Evolutionary conservation across 23 red algal species (phyloP).

Genomic region (Gracilaria domingensis): DNA sequence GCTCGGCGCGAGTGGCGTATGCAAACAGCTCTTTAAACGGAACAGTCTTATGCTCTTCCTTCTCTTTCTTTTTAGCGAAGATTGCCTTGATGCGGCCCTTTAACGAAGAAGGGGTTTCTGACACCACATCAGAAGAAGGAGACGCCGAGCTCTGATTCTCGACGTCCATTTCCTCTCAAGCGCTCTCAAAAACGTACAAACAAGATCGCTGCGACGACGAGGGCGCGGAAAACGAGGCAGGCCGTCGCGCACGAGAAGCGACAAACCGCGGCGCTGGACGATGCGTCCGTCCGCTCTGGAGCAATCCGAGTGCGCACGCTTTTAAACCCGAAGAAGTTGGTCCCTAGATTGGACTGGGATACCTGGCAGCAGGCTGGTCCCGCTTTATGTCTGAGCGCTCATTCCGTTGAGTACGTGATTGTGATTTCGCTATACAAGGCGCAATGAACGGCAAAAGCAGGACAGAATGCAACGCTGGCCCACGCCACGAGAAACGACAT

Average conservation of each 20-base stretch:
- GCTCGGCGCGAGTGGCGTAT: constrained; percentile 52
- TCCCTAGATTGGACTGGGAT: too few relatives aligned
- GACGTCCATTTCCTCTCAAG: not conserved
- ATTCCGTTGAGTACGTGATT: not conserved
- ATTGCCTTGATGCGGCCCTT: constrained; percentile 6
- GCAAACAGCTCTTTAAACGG: constrained; percentile 65
- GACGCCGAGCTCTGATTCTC: not conserved
- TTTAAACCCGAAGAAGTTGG: too few relatives aligned
- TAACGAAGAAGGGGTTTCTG: not conserved
- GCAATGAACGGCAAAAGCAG: not conserved
- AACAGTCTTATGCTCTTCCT: constrained; percentile 42
- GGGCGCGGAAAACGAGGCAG: not conserved
- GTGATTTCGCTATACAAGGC: not conserved
- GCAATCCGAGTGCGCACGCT: too few relatives aligned
- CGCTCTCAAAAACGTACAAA: not conserved
- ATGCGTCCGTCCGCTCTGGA: too few relatives aligned
- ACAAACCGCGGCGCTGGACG: too few relatives aligned
- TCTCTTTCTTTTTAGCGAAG: constrained; percentile 22
- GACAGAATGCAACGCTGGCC: not conserved
- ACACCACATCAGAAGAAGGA: constrained; percentile 6
- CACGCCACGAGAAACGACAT: not conserved
- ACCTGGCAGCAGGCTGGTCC: too few relatives aligned
- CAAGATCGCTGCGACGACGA: not conserved
- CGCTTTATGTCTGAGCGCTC: too few relatives aligned
- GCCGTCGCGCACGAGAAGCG: not conserved